These are phyloP conservation scores for Hemileccinum rubropunctum DNA, from an alignment of 768 basidiomycete species.

Conservation along the genomic window DNA sequence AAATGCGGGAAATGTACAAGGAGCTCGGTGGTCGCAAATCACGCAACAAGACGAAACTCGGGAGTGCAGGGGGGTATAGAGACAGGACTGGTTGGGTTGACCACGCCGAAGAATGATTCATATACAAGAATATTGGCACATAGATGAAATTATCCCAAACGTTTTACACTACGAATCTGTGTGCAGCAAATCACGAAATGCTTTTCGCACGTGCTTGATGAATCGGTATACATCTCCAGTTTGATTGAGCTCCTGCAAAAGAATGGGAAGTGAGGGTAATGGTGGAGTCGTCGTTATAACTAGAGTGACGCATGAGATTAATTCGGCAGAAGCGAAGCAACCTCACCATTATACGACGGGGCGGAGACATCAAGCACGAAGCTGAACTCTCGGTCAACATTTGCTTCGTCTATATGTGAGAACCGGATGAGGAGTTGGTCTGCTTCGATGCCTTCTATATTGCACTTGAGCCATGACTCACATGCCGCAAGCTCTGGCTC, in stretches of 20 bases:
- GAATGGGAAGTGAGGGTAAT: conserved; percentile 60
- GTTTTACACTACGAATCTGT: not conserved
- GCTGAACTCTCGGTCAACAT: conserved; percentile 62
- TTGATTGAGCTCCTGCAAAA: conserved; percentile 70
- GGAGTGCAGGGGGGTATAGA: conserved; percentile 55
- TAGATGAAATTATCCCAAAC: not conserved
- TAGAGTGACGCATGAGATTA: conserved; percentile 26
- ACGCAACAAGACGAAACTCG: conserved; percentile 70
- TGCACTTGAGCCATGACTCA: conserved; percentile 57
- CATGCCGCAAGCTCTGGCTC: conserved; percentile 55
- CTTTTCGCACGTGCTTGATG: conserved; percentile 61
- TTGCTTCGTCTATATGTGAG: conserved; percentile 55
- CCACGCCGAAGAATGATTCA: conserved; percentile 28
- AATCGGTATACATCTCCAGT: conserved; percentile 70
- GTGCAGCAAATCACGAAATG: conserved; percentile 38
- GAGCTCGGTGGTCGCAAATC: conserved; percentile 84
- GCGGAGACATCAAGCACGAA: conserved; percentile 74
- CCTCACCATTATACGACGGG: conserved; percentile 62
- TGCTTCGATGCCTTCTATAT: conserved; percentile 75
- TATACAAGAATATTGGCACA: not conserved
- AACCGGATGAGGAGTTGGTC: conserved; percentile 77
- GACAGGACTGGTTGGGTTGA: conserved; percentile 80
- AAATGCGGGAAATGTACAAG: conserved; percentile 92
- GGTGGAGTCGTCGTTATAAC: conserved; percentile 80
- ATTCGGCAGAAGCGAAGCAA: not conserved